Base-by-base conservation (phyloP, 257 asterid genomes). In the Solanum virginianum region DNA sequence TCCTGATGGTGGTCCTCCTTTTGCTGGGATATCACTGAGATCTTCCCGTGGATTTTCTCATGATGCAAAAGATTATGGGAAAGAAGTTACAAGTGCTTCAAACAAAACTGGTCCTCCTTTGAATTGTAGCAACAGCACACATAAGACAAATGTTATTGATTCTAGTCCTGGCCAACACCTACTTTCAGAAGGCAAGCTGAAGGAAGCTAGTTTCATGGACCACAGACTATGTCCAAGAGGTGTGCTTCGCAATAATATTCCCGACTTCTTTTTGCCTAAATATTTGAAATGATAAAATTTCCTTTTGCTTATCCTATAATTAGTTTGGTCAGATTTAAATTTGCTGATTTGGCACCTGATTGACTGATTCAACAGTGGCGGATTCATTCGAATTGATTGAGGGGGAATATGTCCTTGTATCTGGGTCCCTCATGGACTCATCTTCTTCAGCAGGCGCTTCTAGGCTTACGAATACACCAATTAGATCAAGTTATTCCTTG, bases 351-450 rank as follows among this genome's bases (percentile, higher is more conserved):
- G 84, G 88, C 75, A 41, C 86, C 66, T 65, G 86, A 72, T 59
- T 87, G 87, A 39, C 56, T 65, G 85, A 80, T 59, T 86, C 88
- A 45, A 85, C 93, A 95, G 98, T 89, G 36, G 39, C 85, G 83
- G 97, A 93, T 86, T 94, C 94, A 7, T 60, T 92, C 85, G 99
- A 94, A 91, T 86, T 92, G 87, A 92, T 92, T 66, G 99, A 88
- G 87, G 91, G 89, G 91, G 99, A 93, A 85, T 95, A 94, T 77
- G 98, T 95, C 85, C 88, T 95, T 57, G 99, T 95, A 60, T 87
- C 94, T 66, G 91, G 94, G 84, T 92, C 96, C 82, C 95, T 91
- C 10, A 80, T 89, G 62, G 98, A 92, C 86, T 86, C 88, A 59
- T 94, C 94, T 57, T 87, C 94, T 89, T 91, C 98, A 13, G 90